Evolutionary conservation across 192 early-diverging fungal species (phyloP), one percentile per base, ranked within the genome.

Genomic region (Thamnidium elegans): DNA sequence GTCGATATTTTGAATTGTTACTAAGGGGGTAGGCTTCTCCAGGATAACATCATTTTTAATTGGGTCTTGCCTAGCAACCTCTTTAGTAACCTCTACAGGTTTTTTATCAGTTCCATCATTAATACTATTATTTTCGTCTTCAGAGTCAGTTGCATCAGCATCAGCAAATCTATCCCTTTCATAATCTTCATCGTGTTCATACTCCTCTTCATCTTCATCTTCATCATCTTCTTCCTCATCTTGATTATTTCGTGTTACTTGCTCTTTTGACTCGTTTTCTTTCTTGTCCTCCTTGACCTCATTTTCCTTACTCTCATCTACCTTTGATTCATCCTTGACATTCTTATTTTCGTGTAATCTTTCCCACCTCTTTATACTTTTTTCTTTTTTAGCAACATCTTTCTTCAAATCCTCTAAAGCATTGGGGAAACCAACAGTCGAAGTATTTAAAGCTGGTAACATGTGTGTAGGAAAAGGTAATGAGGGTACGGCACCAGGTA

Each of bases 81-180:
- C 36, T 39, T 39, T 6, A 6, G 36, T 6, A 39, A 39, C 36
- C 5, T 39, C 36, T 39, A 3, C 36, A 9, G 5, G 5, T 39
- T 39, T 3, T 26, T 26, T 1, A 26, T 3, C 26, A 26, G 26
- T 26, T 26, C 26, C 3, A 26, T 3, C 26, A 26, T 26, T 6
- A 39, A 39, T 39, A 39, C 1, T 4, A 39, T 39, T 10, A 39
- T 6, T 10, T 39, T 39, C 36, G 1, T 59, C 58, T 6, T 48
- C 46, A 14, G 17, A 14, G 6, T 48, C 46, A 17, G 46, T 13
- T 6, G 14, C 15, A 19, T 59, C 58, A 1, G 58, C 17, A 26
- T 59, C 58, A 59, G 58, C 58, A 59, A 59, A 59, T 59, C 42
- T 20, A 21, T 44, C 14, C 13, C 21, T 23, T 7, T 20, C 20